phyloP scores from a whole-genome alignment of 768 basidiomycete genomes.

The Tricholoma bakamatsutake region DNA sequence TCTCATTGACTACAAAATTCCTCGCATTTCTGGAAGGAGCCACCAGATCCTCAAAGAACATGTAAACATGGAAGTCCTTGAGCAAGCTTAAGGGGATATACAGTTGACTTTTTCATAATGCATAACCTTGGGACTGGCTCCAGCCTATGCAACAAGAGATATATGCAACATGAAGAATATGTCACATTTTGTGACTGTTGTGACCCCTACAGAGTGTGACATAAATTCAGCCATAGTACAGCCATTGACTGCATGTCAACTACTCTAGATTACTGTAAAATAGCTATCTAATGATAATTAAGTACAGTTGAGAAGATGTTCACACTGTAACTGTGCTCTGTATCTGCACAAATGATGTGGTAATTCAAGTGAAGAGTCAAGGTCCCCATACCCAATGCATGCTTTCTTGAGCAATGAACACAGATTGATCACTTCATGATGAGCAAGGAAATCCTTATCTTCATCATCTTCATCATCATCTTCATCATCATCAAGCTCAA shows the following conservation, averaged over 20 bases:
- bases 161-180: background rate
- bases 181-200: background rate
- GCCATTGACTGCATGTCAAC: background rate
- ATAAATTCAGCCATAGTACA: no score
- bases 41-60: no score
- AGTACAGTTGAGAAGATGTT: background rate
- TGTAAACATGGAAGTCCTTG: no score
- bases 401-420: background rate
- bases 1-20: no score
- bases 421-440: background rate
- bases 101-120: no score
- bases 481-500: no score
- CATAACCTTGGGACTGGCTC: background rate
- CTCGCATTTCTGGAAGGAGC: no score
- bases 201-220: background rate
- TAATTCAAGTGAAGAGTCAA: no score
- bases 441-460: background rate
- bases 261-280: background rate
- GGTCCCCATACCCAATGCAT: background rate
- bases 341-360: background rate
- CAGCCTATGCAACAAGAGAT: no score
- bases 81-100: no score
- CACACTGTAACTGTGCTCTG: no score
- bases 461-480: background rate
- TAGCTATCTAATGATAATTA: background rate